Percentiles rank a stretch among this genome's conserved stretches.
Evolutionary conservation across 495 filamentous ascomycete genomes (phyloP).

Genomic region (Aspergillus egyptiacus): DNA sequence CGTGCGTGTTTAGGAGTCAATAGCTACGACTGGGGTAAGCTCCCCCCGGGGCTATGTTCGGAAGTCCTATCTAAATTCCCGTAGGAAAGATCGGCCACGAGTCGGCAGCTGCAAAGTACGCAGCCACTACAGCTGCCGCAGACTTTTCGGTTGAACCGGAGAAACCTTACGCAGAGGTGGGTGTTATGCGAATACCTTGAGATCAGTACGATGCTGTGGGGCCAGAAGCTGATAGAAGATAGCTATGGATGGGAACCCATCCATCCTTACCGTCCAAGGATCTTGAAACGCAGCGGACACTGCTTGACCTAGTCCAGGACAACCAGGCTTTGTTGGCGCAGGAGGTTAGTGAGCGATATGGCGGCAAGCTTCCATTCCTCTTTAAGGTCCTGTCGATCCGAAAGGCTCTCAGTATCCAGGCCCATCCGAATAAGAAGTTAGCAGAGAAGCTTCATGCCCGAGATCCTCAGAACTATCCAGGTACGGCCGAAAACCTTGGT

Average conservation of each 20-base stretch:
- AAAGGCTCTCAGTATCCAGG: conserved; percentile 95
- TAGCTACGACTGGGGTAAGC: conserved; percentile 93
- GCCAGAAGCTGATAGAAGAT: conserved; percentile 11
- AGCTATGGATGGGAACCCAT: conserved; percentile 99
- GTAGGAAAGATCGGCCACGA: conserved; percentile 67
- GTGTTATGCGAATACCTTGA: conserved; percentile 20
- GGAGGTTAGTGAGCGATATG: conserved; percentile 65
- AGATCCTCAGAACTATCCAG: conserved; percentile 90
- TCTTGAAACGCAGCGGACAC: conserved; percentile 70
- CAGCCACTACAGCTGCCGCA: conserved; percentile 64
- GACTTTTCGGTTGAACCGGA: conserved; percentile 71
- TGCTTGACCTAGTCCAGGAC: conserved; percentile 84
- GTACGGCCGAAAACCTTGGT: conserved; percentile 27
- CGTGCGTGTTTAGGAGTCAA: conserved; percentile 61
- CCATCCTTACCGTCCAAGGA: conserved; percentile 93
- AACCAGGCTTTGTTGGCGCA: conserved; percentile 75
- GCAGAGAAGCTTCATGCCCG: conserved; percentile 80
- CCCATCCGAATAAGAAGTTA: conserved; percentile 96
- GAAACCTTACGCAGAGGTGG: conserved; percentile 77
- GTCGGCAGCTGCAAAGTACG: conserved; percentile 69
- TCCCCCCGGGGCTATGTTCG: conserved; percentile 15
- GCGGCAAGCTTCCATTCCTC: conserved; percentile 81
- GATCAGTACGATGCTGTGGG: conserved; percentile 17
- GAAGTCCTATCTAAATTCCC: conserved; percentile 15
- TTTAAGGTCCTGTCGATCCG: conserved; percentile 95